Base-by-base conservation (phyloP, 2,329 filamentous ascomycete species). In the Ceratocystis alfenasii region DNA sequence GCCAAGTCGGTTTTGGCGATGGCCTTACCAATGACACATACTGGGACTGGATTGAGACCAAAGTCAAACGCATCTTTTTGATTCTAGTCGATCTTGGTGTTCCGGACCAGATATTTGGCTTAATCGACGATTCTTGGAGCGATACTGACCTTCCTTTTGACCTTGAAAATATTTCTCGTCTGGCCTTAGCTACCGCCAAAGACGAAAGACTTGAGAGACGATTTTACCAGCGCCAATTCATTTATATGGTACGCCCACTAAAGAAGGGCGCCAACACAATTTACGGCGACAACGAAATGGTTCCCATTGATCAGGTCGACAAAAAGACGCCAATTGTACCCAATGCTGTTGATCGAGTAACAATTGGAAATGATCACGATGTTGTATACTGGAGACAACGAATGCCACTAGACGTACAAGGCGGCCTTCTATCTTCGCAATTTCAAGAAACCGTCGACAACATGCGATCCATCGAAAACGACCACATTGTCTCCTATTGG, bases 111-210 rank as follows among this genome's bases (percentile, higher is more conserved):
- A 90, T 91, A 68, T 91, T 91, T 71, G 83, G 83, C 53, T 79
- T 89, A 64, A 84, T 90, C 67, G 87, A 91, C 74, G 84, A 87
- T 71, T 87, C 85, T 25, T 90, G 87, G 87, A 86, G 88, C 70
- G 88, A 92, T 71, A 81, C 84, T 64, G 88, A 92, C 74, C 77
- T 92, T 53, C 88, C 88, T 4, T 79, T 91, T 61, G 78, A 84
- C 3, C 76, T 82, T 64, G 84, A 88, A 63, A 83, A 87, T 67
- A 81, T 90, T 59, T 80, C 82, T 70, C 81, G 82, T 60, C 79
- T 90, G 20, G 79, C 80, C 36, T 76, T 90, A 55, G 83, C 83
- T 0, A 78, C 81, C 25, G 75, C 78, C 28, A 81, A 79, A 62
- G 83, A 89, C 72, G 81, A 85, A 67, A 81, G 80, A 65, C 72